These are phyloP conservation scores for Backusella morwellensis DNA, from an alignment of 192 early-diverging fungal species.

Conservation along the genomic window DNA sequence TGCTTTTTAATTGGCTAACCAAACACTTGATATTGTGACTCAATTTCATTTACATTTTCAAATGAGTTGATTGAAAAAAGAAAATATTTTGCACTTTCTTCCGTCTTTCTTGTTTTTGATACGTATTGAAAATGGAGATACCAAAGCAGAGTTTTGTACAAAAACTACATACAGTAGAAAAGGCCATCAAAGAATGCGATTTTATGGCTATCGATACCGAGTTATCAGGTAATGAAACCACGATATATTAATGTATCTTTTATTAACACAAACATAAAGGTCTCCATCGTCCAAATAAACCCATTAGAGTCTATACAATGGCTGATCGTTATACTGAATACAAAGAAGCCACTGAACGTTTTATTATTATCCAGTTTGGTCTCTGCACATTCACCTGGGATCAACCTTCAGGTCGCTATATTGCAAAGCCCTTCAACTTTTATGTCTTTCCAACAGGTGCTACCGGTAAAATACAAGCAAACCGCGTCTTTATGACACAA, in stretches of 20 bases:
- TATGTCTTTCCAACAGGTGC: conserved; percentile 57
- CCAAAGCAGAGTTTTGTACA: conserved; percentile 41
- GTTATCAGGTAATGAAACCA: conserved; percentile 45
- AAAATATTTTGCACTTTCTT: neutral
- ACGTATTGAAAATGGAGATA: conserved; percentile 51
- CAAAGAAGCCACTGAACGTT: conserved; percentile 38
- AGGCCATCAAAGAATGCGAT: conserved; percentile 54
- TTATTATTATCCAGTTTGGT: conserved; percentile 61
- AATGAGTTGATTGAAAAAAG: neutral
- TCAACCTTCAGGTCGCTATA: conserved; percentile 40
- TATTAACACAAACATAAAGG: neutral
- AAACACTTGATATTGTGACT: neutral
- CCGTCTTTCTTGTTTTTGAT: neutral
- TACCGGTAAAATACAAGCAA: conserved; percentile 34
- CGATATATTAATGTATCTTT: neutral
- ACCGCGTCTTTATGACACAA: conserved; percentile 51
- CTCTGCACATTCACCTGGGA: conserved; percentile 62
- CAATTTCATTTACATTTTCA: neutral
- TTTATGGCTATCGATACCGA: conserved; percentile 66
- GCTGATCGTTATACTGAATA: conserved; percentile 54
- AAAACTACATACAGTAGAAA: conserved; percentile 40
- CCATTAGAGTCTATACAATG: conserved; percentile 34
- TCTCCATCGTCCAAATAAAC: conserved; percentile 16
- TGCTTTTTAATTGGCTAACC: neutral
- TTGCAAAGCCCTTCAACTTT: conserved; percentile 65